Percentiles rank a stretch among this genome's conserved stretches.
These are phyloP conservation scores for Pseudogymnoascus sp. DNA, from an alignment of 2,329 filamentous ascomycete genomes.

Conservation along the genomic window DNA sequence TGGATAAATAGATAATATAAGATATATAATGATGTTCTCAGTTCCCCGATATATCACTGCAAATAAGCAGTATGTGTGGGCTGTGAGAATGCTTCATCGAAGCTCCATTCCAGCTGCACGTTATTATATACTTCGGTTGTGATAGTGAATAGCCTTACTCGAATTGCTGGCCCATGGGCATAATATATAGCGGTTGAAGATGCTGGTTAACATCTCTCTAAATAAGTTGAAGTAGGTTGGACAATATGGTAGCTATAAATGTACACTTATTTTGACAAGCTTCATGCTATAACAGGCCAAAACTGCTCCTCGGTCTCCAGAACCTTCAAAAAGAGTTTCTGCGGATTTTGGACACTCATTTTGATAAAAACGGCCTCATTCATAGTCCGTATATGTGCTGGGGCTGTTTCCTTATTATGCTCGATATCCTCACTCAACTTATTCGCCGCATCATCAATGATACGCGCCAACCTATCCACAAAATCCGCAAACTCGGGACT, in stretches of 20 bases:
- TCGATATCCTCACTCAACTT: conserved; percentile 31
- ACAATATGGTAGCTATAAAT: neutral
- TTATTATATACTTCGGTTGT: neutral
- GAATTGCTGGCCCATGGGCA: neutral
- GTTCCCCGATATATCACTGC: too few relatives aligned
- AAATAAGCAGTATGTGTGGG: neutral
- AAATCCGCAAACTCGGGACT: conserved; percentile 53
- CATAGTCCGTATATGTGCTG: conserved; percentile 31
- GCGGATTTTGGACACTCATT: neutral
- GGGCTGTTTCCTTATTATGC: conserved; percentile 25
- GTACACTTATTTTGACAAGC: neutral
- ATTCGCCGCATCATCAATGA: conserved; percentile 46
- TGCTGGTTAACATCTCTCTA: neutral
- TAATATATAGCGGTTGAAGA: neutral
- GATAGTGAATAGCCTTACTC: neutral
- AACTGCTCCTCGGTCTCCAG: conserved; percentile 51
- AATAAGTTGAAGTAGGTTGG: neutral
- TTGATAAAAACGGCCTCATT: conserved; percentile 39
- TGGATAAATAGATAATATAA: neutral
- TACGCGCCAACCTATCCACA: conserved; percentile 46
- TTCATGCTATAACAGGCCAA: conserved; percentile 41
- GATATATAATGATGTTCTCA: neutral
- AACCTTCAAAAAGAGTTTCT: conserved; percentile 32
- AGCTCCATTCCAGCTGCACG: neutral
- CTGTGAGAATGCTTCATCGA: neutral